Conservation (phyloP, 208 protist genomes). For the Crithidia bombi region DNA sequence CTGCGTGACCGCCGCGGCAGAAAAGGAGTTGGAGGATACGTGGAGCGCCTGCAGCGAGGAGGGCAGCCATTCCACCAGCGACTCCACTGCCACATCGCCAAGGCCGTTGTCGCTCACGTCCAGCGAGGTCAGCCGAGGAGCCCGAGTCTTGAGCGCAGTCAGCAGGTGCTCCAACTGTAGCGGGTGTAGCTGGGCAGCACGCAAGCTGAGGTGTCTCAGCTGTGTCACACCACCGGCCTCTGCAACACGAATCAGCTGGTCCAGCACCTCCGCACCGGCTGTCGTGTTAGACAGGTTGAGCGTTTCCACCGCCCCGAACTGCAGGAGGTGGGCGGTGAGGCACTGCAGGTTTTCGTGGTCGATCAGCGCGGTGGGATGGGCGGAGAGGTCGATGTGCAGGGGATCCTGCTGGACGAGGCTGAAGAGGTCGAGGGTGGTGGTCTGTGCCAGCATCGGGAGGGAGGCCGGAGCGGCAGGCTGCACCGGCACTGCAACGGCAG, state of each 20-base stretch:
- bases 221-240: slow-evolving; percentile 14
- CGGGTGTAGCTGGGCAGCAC: slow-evolving; percentile 15
- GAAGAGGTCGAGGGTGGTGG: slow-evolving; percentile 20
- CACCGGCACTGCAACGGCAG: neutral
- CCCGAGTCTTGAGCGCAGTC: slow-evolving; percentile 8
- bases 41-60: slow-evolving; percentile 28
- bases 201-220: slow-evolving; percentile 31
- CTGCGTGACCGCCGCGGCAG: slow-evolving; percentile 11
- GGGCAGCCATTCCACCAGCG: slow-evolving; percentile 28
- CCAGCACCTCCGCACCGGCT: slow-evolving; percentile 6
- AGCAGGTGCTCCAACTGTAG: slow-evolving; percentile 24
- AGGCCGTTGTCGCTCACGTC: slow-evolving; percentile 63
- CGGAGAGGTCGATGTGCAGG: slow-evolving; percentile 34
- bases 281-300: slow-evolving; percentile 22
- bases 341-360: slow-evolving; percentile 37
- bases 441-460: slow-evolving; percentile 23
- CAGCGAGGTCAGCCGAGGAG: slow-evolving; percentile 40
- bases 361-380: slow-evolving; percentile 25
- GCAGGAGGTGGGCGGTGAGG: slow-evolving; percentile 39
- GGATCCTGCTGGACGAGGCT: slow-evolving; percentile 38
- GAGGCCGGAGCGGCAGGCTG: neutral
- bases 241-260: slow-evolving; percentile 13
- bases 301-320: slow-evolving; percentile 33
- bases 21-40: slow-evolving; percentile 35
- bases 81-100: slow-evolving; percentile 35